phyloP scores from a whole-genome alignment of 176 grass and related monocot genomes.

The Hordeum vulgare region MorexV3_pseudomolecules_assembly NC_058518.1:448318521-448319020 shows the following conservation, averaged over 20 bases:
- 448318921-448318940: neutral
- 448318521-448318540: conserved; percentile 64
- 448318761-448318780: conserved; percentile 8
- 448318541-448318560: conserved; percentile 49
- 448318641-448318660: conserved; percentile 97
- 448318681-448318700: conserved; percentile 98
- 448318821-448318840: neutral
- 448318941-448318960: neutral
- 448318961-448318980: too few relatives aligned
- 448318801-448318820: neutral
- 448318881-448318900: neutral
- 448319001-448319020: too few relatives aligned
- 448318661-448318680: conserved; percentile 93
- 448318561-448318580: conserved; percentile 55
- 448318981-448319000: too few relatives aligned
- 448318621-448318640: conserved; percentile 83
- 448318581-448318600: conserved; percentile 50
- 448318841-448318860: neutral
- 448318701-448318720: conserved; percentile 26
- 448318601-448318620: conserved; percentile 69
- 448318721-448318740: conserved; percentile 13
- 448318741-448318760: too few relatives aligned
- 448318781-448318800: neutral
- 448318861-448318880: neutral
- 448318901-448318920: neutral